Base-by-base conservation (phyloP, 768 basidiomycete genomes). In the Phlegmacium glaucopus region DNA sequence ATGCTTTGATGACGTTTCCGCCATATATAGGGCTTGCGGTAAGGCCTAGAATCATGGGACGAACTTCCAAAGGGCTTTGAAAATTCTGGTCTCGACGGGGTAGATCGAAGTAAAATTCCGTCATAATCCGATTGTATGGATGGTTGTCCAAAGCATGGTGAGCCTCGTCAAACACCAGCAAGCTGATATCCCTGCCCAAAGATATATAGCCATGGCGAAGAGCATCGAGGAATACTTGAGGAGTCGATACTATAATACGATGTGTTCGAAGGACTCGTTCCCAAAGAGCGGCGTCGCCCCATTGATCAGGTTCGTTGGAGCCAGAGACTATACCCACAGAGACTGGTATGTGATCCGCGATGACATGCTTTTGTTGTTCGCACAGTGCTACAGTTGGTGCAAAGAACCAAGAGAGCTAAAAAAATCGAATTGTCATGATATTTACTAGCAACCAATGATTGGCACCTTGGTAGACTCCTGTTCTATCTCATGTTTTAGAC, bases 1-100 rank as follows among this genome's bases (percentile, higher is more conserved):
- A 87, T 0, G 85, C 78, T 47, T 59, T 68, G 32, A 69, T 74
- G 3, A 80, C 79, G 61, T 88, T 74, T 9, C 85, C 84, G n/a
- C 87, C 86, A 57, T 81, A 90, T 29, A 90, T 83, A 2, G 90
- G 90, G 54, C 89, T 90, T 4, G 90, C 90, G 1, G 90, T 94
- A 35, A 94, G 66, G 3, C 90, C 90, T 36, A 94, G 65, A 4
- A 93, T 71, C 59, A 75, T 74, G 0, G 87, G 86, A 10, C 84
- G 74, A 18, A 68, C 62, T 2, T 51, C 39, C 2, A 45, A 54
- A 9, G 37, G 40, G 1, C 44, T 54, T 37, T 50, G 62, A 2
- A 22, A 22, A 59, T 9, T 25, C 9, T 53, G 61, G 9, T 51
- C 52, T 35, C 75, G 72, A 8, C 62, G 54, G 2, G 77, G 75